Base-by-base conservation (phyloP, 306 rosid genomes). In the Cicer arietinum region DNA sequence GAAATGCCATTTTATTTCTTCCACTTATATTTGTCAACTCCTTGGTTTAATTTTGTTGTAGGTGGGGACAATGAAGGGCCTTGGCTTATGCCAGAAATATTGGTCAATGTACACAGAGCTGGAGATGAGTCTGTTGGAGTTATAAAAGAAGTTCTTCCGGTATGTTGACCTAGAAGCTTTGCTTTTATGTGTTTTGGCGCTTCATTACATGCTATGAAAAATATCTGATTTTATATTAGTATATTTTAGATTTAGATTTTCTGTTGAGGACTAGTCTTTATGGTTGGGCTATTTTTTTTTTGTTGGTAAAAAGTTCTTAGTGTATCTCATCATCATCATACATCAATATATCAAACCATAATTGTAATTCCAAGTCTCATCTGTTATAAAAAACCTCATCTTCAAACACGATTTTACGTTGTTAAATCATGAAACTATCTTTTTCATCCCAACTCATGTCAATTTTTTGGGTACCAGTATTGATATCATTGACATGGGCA, bases 1-100 rank as follows among this genome's bases (percentile, higher is more conserved):
- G 12, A 61, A 66, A 25, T 77, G 12, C 1, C 30, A 6, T 6
- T 47, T 41, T 42, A 14, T 17, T 35, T 71, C 14, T 71, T 48
- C 63, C 54, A 56, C 6, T 7, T 6, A n/a, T 12, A 46, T 68
- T 70, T 69, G 12, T 44, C 25, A 41, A 66, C 69, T 37, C 39
- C 16, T 41, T 67, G 45, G 44, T 77, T 77, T 64, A 51, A 67
- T 46, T 74, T 75, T 66, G 35, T 83, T 75, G 88, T 84, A 95
- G 98, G 98, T 30, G 97, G 92, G 79, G 98, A 90, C 62, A 69
- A 81, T 2, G 99, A 95, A 78, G 99, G 97, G 71, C 99, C 96
- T 6, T 89, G 90, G 93, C 84, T 86, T 69, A 82, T 92, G 61
- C 94, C 98, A 16, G 98, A 95, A 66, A 88, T 95, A 81, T 83